phyloP scores from a whole-genome alignment of 2,329 filamentous ascomycete species.

The Colletotrichum sp. region DNA sequence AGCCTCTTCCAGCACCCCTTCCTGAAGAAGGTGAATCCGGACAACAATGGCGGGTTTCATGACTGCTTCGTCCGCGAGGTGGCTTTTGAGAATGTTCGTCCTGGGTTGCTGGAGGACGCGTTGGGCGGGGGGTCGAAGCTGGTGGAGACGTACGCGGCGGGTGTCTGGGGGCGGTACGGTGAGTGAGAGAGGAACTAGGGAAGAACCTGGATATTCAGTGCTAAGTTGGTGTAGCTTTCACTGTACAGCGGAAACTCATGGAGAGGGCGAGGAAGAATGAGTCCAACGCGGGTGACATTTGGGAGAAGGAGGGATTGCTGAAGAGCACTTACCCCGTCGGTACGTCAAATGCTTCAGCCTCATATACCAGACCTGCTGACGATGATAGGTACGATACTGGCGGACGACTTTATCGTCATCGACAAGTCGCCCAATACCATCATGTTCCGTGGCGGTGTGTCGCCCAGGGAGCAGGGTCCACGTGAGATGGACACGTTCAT shows the following conservation, averaged over 20 bases:
- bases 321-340: background rate
- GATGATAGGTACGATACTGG: conserved; percentile 1
- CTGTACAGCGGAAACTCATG: conserved; percentile 1
- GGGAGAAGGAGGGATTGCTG: background rate
- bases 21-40: background rate
- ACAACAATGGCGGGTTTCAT: background rate
- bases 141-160: conserved; percentile 11
- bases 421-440: background rate
- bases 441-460: conserved; percentile 10
- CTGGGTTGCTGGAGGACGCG: conserved; percentile 15
- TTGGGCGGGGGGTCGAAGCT: conserved; percentile 2
- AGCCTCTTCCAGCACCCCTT: conserved; percentile 2
- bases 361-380: background rate
- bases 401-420: conserved; percentile 21
- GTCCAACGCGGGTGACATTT: background rate
- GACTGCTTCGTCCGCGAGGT: conserved; percentile 9
- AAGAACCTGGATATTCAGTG: too few relatives aligned
- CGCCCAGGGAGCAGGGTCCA: background rate
- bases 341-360: background rate
- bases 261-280: background rate
- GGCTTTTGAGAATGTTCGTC: background rate
- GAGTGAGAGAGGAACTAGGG: too few relatives aligned
- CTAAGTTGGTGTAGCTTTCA: background rate
- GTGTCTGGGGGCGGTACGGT: conserved; percentile 22
- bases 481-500: conserved; percentile 14